Evolutionary conservation across 768 basidiomycete genomes (phyloP).

Genomic region (Boletus subcaerulescens): DNA sequence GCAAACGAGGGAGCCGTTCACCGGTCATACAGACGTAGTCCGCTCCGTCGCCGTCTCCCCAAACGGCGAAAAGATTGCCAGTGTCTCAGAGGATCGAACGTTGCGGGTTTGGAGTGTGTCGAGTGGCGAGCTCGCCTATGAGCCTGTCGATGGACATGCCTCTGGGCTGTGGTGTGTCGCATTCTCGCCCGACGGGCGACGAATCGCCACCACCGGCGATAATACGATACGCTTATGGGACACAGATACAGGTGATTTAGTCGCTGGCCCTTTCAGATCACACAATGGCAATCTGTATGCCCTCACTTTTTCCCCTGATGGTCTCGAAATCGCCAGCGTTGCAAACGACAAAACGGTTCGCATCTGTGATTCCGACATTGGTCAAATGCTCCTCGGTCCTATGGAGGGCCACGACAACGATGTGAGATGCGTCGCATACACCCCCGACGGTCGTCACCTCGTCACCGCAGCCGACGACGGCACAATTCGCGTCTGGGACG

Average conservation of each 20-base stretch:
- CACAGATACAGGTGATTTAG: constrained; percentile 22
- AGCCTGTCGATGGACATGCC: constrained; percentile 28
- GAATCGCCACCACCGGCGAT: constrained; percentile 33
- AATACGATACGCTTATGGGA: constrained; percentile 34
- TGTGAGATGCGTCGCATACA: constrained; percentile 31
- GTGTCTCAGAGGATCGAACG: constrained; percentile 28
- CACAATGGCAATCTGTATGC: constrained; percentile 32
- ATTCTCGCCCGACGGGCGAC: constrained; percentile 31
- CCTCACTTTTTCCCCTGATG: constrained; percentile 38
- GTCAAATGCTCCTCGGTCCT: constrained; percentile 32
- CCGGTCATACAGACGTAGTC: constrained; percentile 29
- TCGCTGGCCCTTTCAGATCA: constrained; percentile 28
- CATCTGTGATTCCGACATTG: constrained; percentile 34
- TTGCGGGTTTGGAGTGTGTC: constrained; percentile 28
- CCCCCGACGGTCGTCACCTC: constrained; percentile 26
- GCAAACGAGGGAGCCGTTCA: constrained; percentile 13
- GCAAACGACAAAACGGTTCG: constrained; percentile 32
- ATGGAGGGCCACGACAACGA: constrained; percentile 30
- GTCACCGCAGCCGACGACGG: constrained; percentile 30
- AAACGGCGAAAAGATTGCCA: constrained; percentile 26
- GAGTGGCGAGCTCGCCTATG: constrained; percentile 17
- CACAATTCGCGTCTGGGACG: constrained; percentile 33
- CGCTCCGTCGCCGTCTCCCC: constrained; percentile 31
- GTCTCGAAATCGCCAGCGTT: constrained; percentile 31
- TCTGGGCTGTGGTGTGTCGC: constrained; percentile 29